phyloP scores from a whole-genome alignment of 2,329 filamentous ascomycete species.

The Ustulina deusta region DNA sequence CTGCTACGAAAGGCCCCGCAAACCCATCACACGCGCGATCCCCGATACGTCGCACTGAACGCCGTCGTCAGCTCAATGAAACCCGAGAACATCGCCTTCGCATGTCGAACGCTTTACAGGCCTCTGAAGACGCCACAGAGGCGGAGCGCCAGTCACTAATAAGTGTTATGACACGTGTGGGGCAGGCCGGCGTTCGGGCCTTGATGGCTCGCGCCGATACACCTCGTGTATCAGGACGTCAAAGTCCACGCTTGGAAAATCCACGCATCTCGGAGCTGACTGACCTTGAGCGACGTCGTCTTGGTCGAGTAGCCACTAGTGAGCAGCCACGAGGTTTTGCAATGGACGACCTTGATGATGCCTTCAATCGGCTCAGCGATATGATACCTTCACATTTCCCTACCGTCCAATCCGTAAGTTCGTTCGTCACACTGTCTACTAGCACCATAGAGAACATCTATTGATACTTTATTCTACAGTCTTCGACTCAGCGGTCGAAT shows the following conservation, averaged over 20 bases:
- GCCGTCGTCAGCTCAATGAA: constrained; percentile 52
- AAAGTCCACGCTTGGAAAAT: constrained; percentile 27
- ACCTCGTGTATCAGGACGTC: constrained; percentile 9
- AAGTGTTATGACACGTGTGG: no score
- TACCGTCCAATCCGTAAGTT: constrained; percentile 10
- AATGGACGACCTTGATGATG: constrained; percentile 13
- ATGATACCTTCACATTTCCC: constrained; percentile 3
- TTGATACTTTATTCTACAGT: constrained; percentile 1
- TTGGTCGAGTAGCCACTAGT: neutral
- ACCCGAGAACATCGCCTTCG: constrained; percentile 51
- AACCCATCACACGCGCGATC: constrained; percentile 52
- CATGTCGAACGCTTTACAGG: constrained; percentile 44
- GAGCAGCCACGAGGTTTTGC: constrained; percentile 11
- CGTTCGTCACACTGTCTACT: no score
- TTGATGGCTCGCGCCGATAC: constrained; percentile 11
- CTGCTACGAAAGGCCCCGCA: constrained; percentile 48
- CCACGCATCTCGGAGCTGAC: constrained; percentile 21
- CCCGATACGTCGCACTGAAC: constrained; percentile 54
- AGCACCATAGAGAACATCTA: neutral
- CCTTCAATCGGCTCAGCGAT: constrained; percentile 3
- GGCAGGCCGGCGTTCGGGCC: constrained; percentile 13
- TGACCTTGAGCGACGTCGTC: constrained; percentile 16
- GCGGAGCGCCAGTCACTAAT: neutral
- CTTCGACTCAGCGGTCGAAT: neutral
- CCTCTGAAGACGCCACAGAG: constrained; percentile 27